Percentiles rank a stretch among this genome's conserved stretches.
phyloP scores from a whole-genome alignment of 2,329 filamentous ascomycete genomes.

The Sarocladium oryzae region DNA sequence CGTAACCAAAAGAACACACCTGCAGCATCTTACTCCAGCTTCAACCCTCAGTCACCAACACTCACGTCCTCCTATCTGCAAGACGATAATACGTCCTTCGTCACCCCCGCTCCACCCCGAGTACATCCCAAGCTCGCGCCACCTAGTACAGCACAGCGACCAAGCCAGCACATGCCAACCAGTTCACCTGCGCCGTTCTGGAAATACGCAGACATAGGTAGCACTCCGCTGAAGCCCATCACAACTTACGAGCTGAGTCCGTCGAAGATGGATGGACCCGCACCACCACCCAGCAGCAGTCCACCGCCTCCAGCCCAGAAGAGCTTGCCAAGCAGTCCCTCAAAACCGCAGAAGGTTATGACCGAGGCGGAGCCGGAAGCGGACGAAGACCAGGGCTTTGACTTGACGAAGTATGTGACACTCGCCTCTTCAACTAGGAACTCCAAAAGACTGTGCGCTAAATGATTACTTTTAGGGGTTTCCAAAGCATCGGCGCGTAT shows the following conservation, averaged over 20 bases:
- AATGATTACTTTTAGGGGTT: conserved; percentile 45
- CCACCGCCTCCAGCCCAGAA: conserved; percentile 40
- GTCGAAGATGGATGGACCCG: conserved; percentile 37
- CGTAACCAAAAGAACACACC: conserved; percentile 43
- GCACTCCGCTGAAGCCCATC: conserved; percentile 56
- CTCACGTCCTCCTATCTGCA: conserved; percentile 57
- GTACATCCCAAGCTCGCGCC: conserved; percentile 71
- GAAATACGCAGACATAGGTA: conserved; percentile 74
- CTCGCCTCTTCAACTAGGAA: too few relatives aligned
- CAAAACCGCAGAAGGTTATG: conserved; percentile 29
- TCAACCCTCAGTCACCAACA: conserved; percentile 51
- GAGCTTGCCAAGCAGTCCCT: conserved; percentile 48
- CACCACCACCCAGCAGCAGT: conserved; percentile 51
- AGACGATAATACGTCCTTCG: conserved; percentile 54
- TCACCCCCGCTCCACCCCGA: conserved; percentile 67
- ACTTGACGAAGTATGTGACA: conserved; percentile 50
- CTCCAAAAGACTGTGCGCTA: too few relatives aligned
- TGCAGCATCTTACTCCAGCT: conserved; percentile 40
- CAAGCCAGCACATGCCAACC: conserved; percentile 80
- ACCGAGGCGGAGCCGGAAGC: conserved; percentile 19
- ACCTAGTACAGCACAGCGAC: conserved; percentile 72
- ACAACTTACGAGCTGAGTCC: conserved; percentile 52
- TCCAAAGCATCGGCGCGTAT: conserved; percentile 59
- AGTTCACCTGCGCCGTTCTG: conserved; percentile 82
- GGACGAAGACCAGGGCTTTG: conserved; percentile 48